Percentiles rank a stretch among this genome's conserved stretches.
These are phyloP conservation scores for Dacryopinax primogenitus DNA, from an alignment of 768 basidiomycete genomes.

Conservation along the genomic window DNA sequence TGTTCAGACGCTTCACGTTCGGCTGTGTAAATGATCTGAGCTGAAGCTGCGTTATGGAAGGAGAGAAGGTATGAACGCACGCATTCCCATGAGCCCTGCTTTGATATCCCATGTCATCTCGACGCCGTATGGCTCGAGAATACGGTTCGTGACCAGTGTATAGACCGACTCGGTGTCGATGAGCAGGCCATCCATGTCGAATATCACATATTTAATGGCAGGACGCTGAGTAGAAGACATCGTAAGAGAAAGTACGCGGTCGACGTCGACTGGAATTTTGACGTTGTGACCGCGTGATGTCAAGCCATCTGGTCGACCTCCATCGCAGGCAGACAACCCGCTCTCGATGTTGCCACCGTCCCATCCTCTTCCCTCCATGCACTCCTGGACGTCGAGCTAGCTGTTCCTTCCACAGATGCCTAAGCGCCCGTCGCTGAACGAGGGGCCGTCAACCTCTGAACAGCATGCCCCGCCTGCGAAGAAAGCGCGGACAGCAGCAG, in stretches of 20 bases:
- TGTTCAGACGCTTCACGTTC: constrained; percentile 51
- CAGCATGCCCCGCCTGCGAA: not conserved
- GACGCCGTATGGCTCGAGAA: constrained; percentile 57
- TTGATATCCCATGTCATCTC: constrained; percentile 83
- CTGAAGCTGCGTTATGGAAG: not conserved
- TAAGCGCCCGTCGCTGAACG: not conserved
- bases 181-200: constrained; percentile 56
- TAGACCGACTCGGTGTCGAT: constrained; percentile 11
- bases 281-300: not conserved
- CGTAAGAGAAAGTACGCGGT: too few relatives aligned
- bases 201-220: constrained; percentile 26
- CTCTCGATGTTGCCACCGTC: too few relatives aligned
- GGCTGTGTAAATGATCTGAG: constrained; percentile 33
- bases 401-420: not conserved
- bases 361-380: too few relatives aligned
- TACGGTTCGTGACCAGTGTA: constrained; percentile 39
- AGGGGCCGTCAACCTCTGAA: not conserved
- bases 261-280: too few relatives aligned
- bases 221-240: too few relatives aligned
- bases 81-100: constrained; percentile 78
- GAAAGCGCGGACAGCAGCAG: not conserved
- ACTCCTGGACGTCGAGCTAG: too few relatives aligned
- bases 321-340: not conserved
- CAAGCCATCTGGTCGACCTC: not conserved
- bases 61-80: constrained; percentile 31